Evolutionary conservation across 495 filamentous ascomycete species (phyloP).

Genomic region (Talaromyces liani): DNA sequence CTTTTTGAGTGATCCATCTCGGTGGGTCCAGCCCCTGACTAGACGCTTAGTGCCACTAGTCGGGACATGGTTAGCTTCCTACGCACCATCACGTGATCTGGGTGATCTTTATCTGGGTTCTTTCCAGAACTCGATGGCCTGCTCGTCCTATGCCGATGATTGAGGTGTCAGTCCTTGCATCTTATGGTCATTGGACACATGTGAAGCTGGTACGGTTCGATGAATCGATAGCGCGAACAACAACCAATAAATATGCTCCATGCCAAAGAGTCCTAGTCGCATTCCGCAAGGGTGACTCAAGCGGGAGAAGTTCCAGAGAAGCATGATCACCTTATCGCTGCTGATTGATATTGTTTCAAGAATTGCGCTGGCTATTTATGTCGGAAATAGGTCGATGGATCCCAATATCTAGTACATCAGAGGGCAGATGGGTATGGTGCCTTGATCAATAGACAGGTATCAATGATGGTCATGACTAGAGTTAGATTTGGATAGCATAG

Average conservation of each 20-base stretch:
- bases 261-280: not conserved
- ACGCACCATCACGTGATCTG: not conserved
- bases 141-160: not conserved
- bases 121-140: not conserved
- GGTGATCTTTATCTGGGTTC: not conserved
- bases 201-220: not conserved
- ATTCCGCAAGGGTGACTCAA: not conserved
- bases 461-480: no score
- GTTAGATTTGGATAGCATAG: no score
- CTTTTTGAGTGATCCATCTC: not conserved
- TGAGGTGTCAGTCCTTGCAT: not conserved
- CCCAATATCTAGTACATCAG: not conserved
- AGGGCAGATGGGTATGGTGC: not conserved
- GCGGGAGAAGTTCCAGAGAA: no score
- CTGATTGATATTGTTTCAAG: not conserved
- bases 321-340: not conserved
- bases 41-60: not conserved
- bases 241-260: not conserved
- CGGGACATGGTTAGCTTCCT: not conserved
- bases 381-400: not conserved
- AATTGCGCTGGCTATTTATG: not conserved
- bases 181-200: not conserved
- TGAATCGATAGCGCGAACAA: not conserved
- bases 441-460: not conserved
- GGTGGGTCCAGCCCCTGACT: constrained; percentile 1